Percentiles rank a stretch among this genome's conserved stretches.
Conservation (phyloP, 2,329 filamentous ascomycete genomes). For the Chaetomium olivaceum region DNA sequence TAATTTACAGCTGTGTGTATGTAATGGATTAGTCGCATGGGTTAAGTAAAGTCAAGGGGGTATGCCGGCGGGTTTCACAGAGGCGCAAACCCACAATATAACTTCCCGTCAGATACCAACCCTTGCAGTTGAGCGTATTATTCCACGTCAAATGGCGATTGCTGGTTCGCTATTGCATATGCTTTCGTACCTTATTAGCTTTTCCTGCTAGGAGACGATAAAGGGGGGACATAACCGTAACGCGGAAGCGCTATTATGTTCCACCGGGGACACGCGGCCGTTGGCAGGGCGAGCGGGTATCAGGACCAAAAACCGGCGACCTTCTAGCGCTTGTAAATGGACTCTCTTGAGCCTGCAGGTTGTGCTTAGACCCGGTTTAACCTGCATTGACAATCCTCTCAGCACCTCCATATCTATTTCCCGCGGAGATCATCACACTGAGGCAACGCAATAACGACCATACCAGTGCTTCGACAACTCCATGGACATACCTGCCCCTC, state of each 20-base stretch:
- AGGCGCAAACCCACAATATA: background rate
- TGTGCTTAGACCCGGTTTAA: background rate
- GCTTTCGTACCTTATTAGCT: background rate
- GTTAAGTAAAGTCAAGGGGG: background rate
- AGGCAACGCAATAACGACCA: background rate
- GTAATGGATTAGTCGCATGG: background rate
- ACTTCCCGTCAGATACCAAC: background rate
- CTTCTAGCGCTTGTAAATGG: too few relatives aligned
- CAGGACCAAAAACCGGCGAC: too few relatives aligned
- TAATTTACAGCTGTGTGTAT: background rate
- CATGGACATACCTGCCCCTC: background rate
- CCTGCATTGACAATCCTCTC: background rate
- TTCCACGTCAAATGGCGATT: background rate
- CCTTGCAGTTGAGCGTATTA: background rate
- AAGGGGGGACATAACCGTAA: background rate
- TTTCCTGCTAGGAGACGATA: background rate
- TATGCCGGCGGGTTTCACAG: background rate
- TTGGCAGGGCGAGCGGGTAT: background rate
- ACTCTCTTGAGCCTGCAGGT: background rate
- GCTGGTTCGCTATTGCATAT: background rate
- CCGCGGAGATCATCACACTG: conserved; percentile 6
- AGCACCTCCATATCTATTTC: background rate
- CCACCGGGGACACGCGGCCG: background rate
- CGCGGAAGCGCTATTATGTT: background rate
- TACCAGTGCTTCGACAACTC: background rate